Evolutionary conservation across 805 yeast species (phyloP).

Genomic region (Lipomyces anomalus): DNA sequence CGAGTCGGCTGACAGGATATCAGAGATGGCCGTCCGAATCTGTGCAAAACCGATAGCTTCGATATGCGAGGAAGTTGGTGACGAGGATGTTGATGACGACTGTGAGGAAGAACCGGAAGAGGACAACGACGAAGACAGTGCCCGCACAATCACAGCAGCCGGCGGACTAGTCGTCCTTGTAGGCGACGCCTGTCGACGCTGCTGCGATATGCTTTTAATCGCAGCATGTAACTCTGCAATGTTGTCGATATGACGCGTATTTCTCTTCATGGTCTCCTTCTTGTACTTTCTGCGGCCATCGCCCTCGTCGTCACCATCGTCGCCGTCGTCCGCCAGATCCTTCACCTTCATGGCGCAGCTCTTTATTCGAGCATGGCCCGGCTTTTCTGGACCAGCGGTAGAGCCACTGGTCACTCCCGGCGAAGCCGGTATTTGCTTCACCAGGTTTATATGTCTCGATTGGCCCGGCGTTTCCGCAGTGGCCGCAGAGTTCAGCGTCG

Average conservation of each 20-base stretch:
- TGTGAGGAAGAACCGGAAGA: constrained; percentile 34
- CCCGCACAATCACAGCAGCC: background rate
- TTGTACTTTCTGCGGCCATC: no score
- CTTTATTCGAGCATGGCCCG: no score
- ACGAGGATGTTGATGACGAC: no score
- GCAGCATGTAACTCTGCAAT: constrained; percentile 8
- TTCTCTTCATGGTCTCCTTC: background rate
- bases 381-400: no score
- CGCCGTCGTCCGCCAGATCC: constrained; percentile 2
- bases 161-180: background rate
- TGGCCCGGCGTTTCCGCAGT: constrained; percentile 4
- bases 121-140: no score
- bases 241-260: constrained; percentile 3
- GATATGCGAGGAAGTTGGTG: no score
- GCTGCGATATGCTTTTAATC: constrained; percentile 5
- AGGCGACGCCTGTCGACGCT: constrained; percentile 6
- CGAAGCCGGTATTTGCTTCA: constrained; percentile 7
- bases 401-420: constrained; percentile 6
- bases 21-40: no score
- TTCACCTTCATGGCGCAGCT: no score
- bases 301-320: background rate
- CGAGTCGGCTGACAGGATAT: no score
- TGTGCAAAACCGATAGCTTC: no score
- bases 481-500: background rate
- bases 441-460: constrained; percentile 5